Base-by-base conservation (phyloP, 306 rosid genomes). In the Clitoria ternatea region DNA sequence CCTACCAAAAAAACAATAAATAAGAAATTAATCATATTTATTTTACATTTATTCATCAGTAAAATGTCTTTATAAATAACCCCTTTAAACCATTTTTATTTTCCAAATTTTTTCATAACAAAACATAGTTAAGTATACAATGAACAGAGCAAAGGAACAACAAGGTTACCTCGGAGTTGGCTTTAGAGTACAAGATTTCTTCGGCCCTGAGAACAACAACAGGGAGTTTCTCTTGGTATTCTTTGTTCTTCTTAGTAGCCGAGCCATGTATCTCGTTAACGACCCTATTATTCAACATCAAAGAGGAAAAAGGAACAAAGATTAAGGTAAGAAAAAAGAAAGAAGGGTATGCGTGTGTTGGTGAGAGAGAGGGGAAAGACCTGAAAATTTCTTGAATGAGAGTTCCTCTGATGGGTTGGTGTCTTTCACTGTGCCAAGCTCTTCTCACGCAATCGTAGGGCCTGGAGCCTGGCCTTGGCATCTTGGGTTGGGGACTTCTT, bases 311-410 rank as follows among this genome's bases (percentile, higher is more conserved):
- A 64, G 23, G 50, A 29, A 20, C 32, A 64, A 10, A 63, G 53
- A 55, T 54, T 36, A 57, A 20, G 32, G 14, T 20, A 0, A 27
- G 60, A n/a, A 2, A 14, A 55, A 27, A 54, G 19, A 6, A 39
- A 18, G 5, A 40, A 33, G 11, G 7, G 50, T 7, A 49, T 20
- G 39, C 6, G 6, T 7, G 26, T 43, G 22, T 45, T 6, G 63
- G 11, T 17, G 4, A 52, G 20, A 45, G 36, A 29, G 3, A 13
- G 29, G 57, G 54, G 5, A 54, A 20, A 87, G 26, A 91, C 97
- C 93, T 89, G 91, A 89, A 91, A 81, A 91, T 87, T 76, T 91
- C 88, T 72, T 85, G 91, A 65, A 91, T 89, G 59, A 91, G 91
- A 73, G 88, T 87, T 54, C 90, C 97, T 75, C 91, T 74, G 24